Evolutionary conservation across 306 rosid genomes (phyloP).

Genomic region (Crotalaria pallida): DNA sequence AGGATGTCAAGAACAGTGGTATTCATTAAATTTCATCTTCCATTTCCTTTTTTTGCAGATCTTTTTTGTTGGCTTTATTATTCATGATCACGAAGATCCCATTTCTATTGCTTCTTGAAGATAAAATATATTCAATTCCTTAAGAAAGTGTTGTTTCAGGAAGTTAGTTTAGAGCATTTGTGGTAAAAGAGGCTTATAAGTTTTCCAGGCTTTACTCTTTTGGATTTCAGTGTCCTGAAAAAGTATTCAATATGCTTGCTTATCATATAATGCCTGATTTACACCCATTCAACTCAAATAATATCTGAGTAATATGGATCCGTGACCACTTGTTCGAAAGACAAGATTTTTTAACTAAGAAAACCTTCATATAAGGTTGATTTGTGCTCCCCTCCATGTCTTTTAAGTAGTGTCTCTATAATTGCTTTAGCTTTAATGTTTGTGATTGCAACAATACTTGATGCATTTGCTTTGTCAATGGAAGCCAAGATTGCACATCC

Average conservation of each 20-base stretch:
- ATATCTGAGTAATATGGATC: background rate
- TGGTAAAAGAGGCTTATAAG: background rate
- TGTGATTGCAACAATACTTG: background rate
- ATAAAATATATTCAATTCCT: background rate
- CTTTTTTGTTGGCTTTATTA: background rate
- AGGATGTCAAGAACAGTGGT: constrained; percentile 68
- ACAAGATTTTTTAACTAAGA: background rate
- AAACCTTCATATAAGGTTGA: background rate
- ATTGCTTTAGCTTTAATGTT: background rate
- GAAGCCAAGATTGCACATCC: background rate
- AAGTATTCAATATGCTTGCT: background rate
- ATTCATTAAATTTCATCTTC: constrained; percentile 19
- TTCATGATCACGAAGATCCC: background rate
- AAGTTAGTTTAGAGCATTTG: background rate
- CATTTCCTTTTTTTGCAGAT: background rate
- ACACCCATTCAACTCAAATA: background rate
- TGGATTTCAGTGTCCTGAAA: background rate
- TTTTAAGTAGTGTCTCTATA: background rate
- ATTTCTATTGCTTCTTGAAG: background rate
- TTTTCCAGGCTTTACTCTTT: background rate
- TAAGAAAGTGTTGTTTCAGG: constrained; percentile 5
- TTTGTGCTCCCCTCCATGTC: background rate
- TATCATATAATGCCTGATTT: background rate
- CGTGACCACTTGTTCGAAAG: background rate
- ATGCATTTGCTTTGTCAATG: background rate